Evolutionary conservation across 495 filamentous ascomycete genomes (phyloP), one percentile per base, ranked within the genome.

Genomic region (Chaetomium tenue): DNA sequence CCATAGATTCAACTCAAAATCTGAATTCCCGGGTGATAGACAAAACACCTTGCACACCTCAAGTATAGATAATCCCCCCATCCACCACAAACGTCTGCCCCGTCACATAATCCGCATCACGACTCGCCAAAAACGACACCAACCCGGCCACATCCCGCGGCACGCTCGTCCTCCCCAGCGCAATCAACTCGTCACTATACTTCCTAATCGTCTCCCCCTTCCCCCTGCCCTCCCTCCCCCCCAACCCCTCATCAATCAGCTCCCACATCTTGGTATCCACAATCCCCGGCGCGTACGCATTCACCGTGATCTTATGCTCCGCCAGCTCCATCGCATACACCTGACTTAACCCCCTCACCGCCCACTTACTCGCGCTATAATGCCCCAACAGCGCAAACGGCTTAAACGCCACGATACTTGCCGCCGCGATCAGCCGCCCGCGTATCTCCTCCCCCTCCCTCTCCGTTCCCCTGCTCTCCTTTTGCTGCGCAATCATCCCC

Each of bases 201-300:
- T 79, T 76, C 42, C 74, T 74, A 26, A 85, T 79, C 12, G 77
- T 80, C 25, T 85, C 81, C 3, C 83, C 84, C 70, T 82, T 83
- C 54, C 64, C 68, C 25, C 72, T 63, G 5, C 81, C 84, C 25
- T 4, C 72, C 50, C 72, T 73, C 71, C 78, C 72, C 12, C 76
- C 82, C 39, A 86, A 51, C 61, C 77, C 78, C 64, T 81, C 76
- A 59, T 85, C 83, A 63, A 88, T 86, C 5, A 78, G 59, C 58
- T 85, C 85, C 84, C 84, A 87, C 83, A 87, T 87, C 0, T 74
- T 72, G 5, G 86, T 88, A 0, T 79, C 83, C 2, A 89, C 83
- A 58, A 88, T 84, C 0, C 87, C 86, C 0, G 86, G 86, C 0
- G 83, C 86, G 63, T 87, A 88, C 6, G 82, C 79, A 65, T 88